Base-by-base conservation (phyloP, 257 asterid genomes). In the Prunella vulgaris region DNA sequence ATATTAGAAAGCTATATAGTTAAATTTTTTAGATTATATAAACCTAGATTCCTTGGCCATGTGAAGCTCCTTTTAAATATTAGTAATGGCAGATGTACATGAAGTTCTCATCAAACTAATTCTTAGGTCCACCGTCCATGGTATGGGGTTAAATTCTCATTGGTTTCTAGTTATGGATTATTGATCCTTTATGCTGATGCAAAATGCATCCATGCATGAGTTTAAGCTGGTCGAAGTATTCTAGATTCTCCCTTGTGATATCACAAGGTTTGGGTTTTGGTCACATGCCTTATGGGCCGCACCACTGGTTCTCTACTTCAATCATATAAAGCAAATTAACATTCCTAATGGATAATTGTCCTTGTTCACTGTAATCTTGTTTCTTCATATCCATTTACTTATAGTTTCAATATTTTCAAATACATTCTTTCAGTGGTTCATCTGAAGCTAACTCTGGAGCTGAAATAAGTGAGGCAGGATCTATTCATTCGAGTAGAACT, bases 361-460 rank as follows among this genome's bases (percentile, higher is more conserved):
- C 59, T 37, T 71, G 24, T 60, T 30, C 59, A 37, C 14, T 42
- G 37, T 57, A 62, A 67, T 60, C 83, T 64, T 63, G 33, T 60
- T 74, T 68, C 35, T 51, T 49, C 52, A 56, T 49, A 64, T 61
- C 71, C 54, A 42, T 60, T 67, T 32, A 28, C 48, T 27, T 56
- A n/a, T 72, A 62, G 54, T 76, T 75, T 75, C 70, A 60, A 66
- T 53, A 56, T 69, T 65, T 60, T 54, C 38, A 52, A 66, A 46
- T 60, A 72, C 52, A 57, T 70, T 80, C 60, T 83, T 83, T 75
- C 83, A 81, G 90, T 76, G 84, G 71, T 77, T 58, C 80, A 68
- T 74, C 83, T 66, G 86, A 73, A 74, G 70, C 80, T 65, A 87
- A 81, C 73, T 78, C 85, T 73, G 86, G 83, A 69, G 73, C 83